These are phyloP conservation scores for Senna tora DNA, from an alignment of 306 rosid species.

Conservation along the genomic window DNA sequence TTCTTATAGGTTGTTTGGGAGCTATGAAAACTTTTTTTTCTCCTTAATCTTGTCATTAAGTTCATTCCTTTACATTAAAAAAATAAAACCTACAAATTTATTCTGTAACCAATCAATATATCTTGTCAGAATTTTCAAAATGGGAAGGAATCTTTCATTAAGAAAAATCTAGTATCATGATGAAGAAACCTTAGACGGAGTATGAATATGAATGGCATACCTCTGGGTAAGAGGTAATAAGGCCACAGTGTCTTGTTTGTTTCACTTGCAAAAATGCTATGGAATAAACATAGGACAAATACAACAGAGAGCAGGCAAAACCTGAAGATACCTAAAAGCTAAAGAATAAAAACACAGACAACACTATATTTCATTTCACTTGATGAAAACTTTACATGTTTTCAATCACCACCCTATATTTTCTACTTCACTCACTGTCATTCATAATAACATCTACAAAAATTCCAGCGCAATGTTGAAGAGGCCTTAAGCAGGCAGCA, in stretches of 20 bases:
- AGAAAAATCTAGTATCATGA: not conserved
- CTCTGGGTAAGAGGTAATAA: not conserved
- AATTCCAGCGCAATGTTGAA: constrained; percentile 72
- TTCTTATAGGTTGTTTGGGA: no score
- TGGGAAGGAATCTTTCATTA: not conserved
- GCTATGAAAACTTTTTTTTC: not conserved
- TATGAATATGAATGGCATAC: not conserved
- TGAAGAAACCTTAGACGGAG: not conserved
- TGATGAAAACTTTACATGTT: constrained; percentile 73
- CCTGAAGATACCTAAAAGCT: not conserved
- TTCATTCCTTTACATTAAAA: not conserved
- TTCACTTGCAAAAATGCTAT: constrained; percentile 32
- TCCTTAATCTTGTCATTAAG: not conserved
- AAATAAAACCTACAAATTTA: not conserved
- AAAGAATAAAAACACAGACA: constrained; percentile 49
- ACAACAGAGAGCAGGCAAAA: constrained; percentile 39
- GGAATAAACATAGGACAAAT: constrained; percentile 5
- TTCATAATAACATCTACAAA: constrained; percentile 87
- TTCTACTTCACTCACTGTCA: constrained; percentile 64
- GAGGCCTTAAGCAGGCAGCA: constrained; percentile 60
- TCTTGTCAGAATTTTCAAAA: not conserved
- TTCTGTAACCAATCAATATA: not conserved
- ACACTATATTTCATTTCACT: constrained; percentile 83
- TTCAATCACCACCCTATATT: constrained; percentile 55
- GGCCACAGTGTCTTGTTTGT: not conserved